Conservation (phyloP, 2,329 filamentous ascomycete species). For the Volutella citrinella region DNA sequence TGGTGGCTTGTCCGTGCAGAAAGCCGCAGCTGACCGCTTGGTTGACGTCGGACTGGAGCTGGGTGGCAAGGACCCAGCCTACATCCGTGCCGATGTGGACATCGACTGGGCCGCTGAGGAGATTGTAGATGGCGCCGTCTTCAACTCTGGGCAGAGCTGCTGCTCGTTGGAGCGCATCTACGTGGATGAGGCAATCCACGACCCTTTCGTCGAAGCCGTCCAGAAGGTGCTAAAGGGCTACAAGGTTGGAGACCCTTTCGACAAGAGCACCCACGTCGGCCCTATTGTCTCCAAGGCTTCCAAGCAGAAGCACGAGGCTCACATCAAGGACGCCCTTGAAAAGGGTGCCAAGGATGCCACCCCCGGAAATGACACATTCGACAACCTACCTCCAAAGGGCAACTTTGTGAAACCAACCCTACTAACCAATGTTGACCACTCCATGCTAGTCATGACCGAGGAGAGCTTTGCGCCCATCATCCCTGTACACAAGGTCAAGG, state of each 20-base stretch:
- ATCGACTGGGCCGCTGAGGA: constrained; percentile 88
- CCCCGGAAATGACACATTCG: constrained; percentile 76
- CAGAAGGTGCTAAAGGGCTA: constrained; percentile 80
- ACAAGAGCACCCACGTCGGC: constrained; percentile 76
- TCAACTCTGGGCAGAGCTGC: constrained; percentile 98
- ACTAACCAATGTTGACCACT: constrained; percentile 73
- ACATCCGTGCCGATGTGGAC: constrained; percentile 82
- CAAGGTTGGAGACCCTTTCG: constrained; percentile 82
- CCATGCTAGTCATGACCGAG: constrained; percentile 85
- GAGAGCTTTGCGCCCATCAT: constrained; percentile 96
- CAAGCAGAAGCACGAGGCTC: constrained; percentile 70
- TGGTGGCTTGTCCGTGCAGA: constrained; percentile 81
- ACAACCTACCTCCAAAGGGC: constrained; percentile 68
- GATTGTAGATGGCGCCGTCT: constrained; percentile 92
- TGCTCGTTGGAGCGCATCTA: constrained; percentile 92
- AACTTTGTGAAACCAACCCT: constrained; percentile 89
- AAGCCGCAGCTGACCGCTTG: constrained; percentile 78
- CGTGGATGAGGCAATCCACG: constrained; percentile 80
- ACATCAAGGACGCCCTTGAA: constrained; percentile 77
- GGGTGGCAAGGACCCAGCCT: constrained; percentile 92
- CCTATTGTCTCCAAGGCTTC: constrained; percentile 83
- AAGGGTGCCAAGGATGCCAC: constrained; percentile 85
- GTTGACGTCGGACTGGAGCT: constrained; percentile 87
- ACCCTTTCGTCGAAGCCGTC: constrained; percentile 74
- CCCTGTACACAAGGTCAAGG: constrained; percentile 80